Evolutionary conservation across 1,284 basidiomycete species (phyloP), one percentile per base, ranked within the genome.

Genomic region (Coniophora puteana): DNA sequence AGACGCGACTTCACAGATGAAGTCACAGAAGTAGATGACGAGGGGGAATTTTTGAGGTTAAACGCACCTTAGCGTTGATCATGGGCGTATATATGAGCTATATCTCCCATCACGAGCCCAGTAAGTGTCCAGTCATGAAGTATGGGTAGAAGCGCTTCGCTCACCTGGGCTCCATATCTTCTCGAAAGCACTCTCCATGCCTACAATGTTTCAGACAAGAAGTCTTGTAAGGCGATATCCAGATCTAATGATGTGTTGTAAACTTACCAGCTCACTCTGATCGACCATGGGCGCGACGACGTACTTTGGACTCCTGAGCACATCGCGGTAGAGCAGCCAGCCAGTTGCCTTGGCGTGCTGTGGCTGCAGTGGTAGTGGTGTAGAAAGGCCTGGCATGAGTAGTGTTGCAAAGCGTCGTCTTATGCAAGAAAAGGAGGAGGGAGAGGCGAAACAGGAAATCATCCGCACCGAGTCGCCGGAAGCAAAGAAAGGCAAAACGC

Each of bases 221-320:
- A 47, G 25, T 35, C 37, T 24, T 27, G 17, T 29, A 33, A 11
- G 14, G 25, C 32, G n/a, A 13, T 22, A 40, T 31, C n/a, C n/a
- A 17, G 8, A 20, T 7, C 5, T n/a, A 21, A 18, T 4, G 26
- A 31, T 38, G 4, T 5, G 11, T 4, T 8, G 12, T 8, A n/a
- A n/a, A 74, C 85, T 55, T 50, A 93, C 91, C 58, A 98, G 75
- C 63, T 98, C 94, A 55, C 89, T 93, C 66, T 95, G 92, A 63
- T 98, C 94, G 0, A 98, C 95, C 95, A 98, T 98, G 8, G 95
- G 94, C 10, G 93, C 95, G 10, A 97, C 90, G 31, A 98, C 77
- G 58, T 79, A 83, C 61, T 88, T 90, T 8, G 94, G 91, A 51
- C 83, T 86, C 6, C 89, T 86, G 27, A 98, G 59, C 30, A 86